Percentiles rank a stretch among this genome's conserved stretches.
These are phyloP conservation scores for Nectriaceae sp. DNA, from an alignment of 2,329 filamentous ascomycete species.

Conservation along the genomic window DNA sequence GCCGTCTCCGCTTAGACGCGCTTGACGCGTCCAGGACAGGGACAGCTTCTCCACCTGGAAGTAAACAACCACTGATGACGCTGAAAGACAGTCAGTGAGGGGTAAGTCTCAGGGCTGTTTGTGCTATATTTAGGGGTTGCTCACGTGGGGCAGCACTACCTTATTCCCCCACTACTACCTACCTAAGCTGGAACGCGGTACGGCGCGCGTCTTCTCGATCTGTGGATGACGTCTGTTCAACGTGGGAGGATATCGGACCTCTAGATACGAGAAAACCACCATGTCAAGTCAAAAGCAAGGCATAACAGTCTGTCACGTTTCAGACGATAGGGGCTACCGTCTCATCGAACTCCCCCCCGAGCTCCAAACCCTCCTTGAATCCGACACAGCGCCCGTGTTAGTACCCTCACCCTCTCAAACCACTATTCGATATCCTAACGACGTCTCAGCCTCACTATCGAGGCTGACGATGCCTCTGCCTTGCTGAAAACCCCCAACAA, in stretches of 20 bases:
- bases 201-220: too few relatives aligned
- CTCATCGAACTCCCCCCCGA: conserved; percentile 64
- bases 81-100: neutral
- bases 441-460: conserved; percentile 46
- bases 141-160: too few relatives aligned
- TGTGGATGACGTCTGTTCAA: neutral
- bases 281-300: conserved; percentile 52
- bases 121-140: neutral
- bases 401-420: conserved; percentile 23
- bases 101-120: neutral
- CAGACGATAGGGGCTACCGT: conserved; percentile 54
- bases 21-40: conserved; percentile 7
- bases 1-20: conserved; percentile 2
- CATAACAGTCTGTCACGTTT: conserved; percentile 53
- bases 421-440: conserved; percentile 1
- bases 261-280: too few relatives aligned
- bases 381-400: conserved; percentile 54
- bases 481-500: conserved; percentile 53
- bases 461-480: conserved; percentile 50
- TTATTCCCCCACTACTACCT: too few relatives aligned
- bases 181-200: neutral
- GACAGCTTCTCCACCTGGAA: neutral
- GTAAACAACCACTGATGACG: neutral
- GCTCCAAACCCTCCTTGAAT: conserved; percentile 56
- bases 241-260: neutral